phyloP scores from a whole-genome alignment of 202 grass and related monocot genomes.

The Schoenoplectus triqueter region DNA sequence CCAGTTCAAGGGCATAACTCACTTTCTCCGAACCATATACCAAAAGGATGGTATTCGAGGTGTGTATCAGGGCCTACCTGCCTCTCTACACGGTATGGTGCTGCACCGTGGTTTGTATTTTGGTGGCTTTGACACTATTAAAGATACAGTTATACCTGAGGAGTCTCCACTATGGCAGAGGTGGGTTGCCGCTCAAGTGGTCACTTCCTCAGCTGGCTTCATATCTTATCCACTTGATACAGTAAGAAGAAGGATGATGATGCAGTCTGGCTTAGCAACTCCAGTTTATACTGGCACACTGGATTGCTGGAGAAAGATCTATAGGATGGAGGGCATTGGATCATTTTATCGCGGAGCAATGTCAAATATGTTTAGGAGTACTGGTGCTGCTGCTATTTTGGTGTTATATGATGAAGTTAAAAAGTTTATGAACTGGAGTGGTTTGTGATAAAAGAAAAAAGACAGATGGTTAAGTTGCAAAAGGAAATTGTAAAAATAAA shows the following conservation, averaged over 20 bases:
- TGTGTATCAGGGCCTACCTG: constrained; percentile 78
- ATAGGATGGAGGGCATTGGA: constrained; percentile 65
- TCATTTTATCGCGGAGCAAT: constrained; percentile 84
- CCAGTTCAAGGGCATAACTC: constrained; percentile 86
- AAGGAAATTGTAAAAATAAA: constrained; percentile 16
- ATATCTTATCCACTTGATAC: constrained; percentile 89
- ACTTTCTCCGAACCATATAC: constrained; percentile 84
- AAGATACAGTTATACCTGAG: constrained; percentile 68
- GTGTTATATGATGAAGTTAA: constrained; percentile 97
- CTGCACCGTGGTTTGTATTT: constrained; percentile 92
- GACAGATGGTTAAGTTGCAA: background rate
- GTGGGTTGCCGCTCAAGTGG: constrained; percentile 71
- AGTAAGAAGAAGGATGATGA: constrained; percentile 93
- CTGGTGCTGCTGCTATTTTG: constrained; percentile 84
- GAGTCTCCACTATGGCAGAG: constrained; percentile 80
- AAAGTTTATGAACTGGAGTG: constrained; percentile 75
- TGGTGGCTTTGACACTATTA: constrained; percentile 88
- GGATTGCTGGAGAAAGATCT: constrained; percentile 92
- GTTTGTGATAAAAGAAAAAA: constrained; percentile 53
- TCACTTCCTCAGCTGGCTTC: constrained; percentile 75
- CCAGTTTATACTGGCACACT: constrained; percentile 72
- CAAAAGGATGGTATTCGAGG: constrained; percentile 71
- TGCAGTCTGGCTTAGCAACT: constrained; percentile 80
- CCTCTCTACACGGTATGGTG: constrained; percentile 80
- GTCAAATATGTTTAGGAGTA: constrained; percentile 91